A percentile compares a stretch with the other conserved stretches of the same genome.
Conservation (phyloP, 371 early-diverging fungal species). For the Mortierella sp. region DNA sequence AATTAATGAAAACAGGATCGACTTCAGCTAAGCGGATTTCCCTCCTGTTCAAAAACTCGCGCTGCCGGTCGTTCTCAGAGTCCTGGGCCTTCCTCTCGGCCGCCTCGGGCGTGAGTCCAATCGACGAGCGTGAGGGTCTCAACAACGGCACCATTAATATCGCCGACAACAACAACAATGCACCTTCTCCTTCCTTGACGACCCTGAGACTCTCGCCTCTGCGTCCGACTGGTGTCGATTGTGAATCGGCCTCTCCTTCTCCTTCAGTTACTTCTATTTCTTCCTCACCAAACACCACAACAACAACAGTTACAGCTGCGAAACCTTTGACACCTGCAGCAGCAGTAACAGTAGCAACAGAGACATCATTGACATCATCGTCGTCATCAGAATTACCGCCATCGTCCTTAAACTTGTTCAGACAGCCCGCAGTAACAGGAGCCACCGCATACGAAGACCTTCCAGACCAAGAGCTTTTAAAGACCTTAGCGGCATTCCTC, state of each 20-base stretch:
- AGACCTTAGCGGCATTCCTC: constrained; percentile 30
- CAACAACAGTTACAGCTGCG: not conserved
- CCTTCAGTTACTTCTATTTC: not conserved
- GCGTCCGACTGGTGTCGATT: constrained; percentile 1
- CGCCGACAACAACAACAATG: not conserved
- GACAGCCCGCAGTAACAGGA: constrained; percentile 9
- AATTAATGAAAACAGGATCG: constrained; percentile 17
- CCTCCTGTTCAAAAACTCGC: constrained; percentile 15
- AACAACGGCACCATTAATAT: not conserved
- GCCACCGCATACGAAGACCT: constrained; percentile 12
- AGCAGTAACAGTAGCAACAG: not conserved
- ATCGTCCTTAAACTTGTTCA: constrained; percentile 1
- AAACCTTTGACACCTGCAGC: not conserved
- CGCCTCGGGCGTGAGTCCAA: constrained; percentile 3
- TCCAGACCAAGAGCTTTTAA: constrained; percentile 32
- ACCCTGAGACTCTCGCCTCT: not conserved
- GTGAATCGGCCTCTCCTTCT: constrained; percentile 8
- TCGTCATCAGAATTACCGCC: not conserved
- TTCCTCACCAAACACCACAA: not conserved
- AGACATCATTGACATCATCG: not conserved
- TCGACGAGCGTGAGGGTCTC: not conserved
- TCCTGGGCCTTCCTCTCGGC: constrained; percentile 33
- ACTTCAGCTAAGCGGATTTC: constrained; percentile 25
- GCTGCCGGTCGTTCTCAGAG: constrained; percentile 35
- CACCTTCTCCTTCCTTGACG: not conserved